Evolutionary conservation across 164 flowering plant genomes (phyloP), one percentile per base, ranked within the genome.

Genomic region (Chloranthus sessilifolius): DNA sequence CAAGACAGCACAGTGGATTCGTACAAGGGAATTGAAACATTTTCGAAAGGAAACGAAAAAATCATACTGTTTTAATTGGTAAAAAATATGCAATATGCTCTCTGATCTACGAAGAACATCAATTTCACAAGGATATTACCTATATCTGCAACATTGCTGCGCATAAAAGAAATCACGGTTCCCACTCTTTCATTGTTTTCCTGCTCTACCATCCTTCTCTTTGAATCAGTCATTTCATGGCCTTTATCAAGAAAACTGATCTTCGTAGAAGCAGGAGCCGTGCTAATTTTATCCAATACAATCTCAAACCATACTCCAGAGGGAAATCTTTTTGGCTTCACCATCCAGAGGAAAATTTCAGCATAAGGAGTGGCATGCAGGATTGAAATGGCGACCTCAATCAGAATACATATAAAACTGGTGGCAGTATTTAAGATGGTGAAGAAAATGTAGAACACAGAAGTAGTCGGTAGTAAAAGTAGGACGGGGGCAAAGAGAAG

Each of bases 401-500:
- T 66, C 26, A 72, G 47, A 25, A 82, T 52, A 60, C 78, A 69
- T 23, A 75, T 46, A 49, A 65, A 56, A 65, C 74, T 65, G 70
- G 72, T 58, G 20, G 74, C 33, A 30, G 74, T 55, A 35, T 65
- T 67, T 64, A 83, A 37, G 57, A 85, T 78, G 68, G 89, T 70
- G 73, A 87, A 89, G 69, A 83, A 94, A 17, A 87, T 81, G 58
- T 89, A 87, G 70, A 94, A 94, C 36, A 84, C 87, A 35, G 96
- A 85, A 23, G 87, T 87, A 8, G 99, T 89, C 47, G 99, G 97
- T 41, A 94, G 71, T n/a, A 94, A 70, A 58, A 94, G 95, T 47
- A 87, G 61, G 14, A 85, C 62, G 3, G 85, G 96, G 4, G 96
- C 74, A 67, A 94, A 89, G 25, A 94, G 66, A 52, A 94, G 95